Evolutionary conservation across 2,329 filamentous ascomycete species (phyloP), one percentile per base, ranked within the genome.

Genomic region (Hyphodiscus sp.): DNA sequence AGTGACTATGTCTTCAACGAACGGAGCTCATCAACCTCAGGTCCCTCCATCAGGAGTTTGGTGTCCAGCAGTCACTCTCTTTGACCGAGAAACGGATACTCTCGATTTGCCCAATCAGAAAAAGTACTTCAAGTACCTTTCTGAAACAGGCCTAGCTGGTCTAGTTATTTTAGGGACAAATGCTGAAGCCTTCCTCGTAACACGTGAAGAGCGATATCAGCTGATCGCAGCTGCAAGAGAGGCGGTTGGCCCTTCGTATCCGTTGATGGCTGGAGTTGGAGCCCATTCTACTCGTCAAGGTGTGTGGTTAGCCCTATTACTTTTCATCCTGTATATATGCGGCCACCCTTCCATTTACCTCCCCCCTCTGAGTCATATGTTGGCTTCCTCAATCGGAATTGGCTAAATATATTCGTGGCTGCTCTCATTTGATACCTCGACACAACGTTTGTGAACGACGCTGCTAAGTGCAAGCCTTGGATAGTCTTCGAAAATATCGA

Each of bases 231-330:
- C 72, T 2, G 76, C 75, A 5, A 70, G 76, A 13, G 51, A 65
- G 49, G 73, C 75, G 10, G 73, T 76, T 7, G 73, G 73, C 0
- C 68, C 72, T 2, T 62, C 68, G 11, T 78, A 69, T 57, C 76
- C 76, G 8, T 67, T 79, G 50, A 78, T 78, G 68, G 76, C 76
- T 9, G 76, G 76, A 15, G 72, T 76, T 2, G 71, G 74, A 10
- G 74, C 71, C 0, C 74, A 78, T 57, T 76, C 74, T 1, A 78
- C 75, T 2, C 71, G 71, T 43, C 76, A 78, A 61, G 72, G 33
- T 38, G 33, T n/a, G 33, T 38, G 23, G 23, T 26, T 8, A 38
- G 4, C 11, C 11, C 13, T 13, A n/a, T 15, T 15, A 38, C 33
- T 38, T 38, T 38, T 38, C 23, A 3, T 26, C 8, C 4, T 26